These are phyloP conservation scores for Trypanosoma caninum DNA, from an alignment of 208 protist species.

Conservation along the genomic window DNA sequence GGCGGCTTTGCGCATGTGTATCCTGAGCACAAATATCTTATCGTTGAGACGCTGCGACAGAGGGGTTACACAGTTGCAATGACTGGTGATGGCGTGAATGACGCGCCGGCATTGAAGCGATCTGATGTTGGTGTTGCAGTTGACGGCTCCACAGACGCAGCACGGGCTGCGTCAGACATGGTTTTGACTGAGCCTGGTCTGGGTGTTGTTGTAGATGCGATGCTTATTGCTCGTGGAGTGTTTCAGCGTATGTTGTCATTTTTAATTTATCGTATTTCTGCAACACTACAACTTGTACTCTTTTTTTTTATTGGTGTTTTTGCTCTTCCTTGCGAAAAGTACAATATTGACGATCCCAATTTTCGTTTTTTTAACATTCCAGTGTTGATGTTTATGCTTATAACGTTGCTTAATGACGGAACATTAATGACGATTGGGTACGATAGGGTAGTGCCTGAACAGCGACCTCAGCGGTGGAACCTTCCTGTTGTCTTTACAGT, in stretches of 20 bases:
- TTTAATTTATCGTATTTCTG: constrained; percentile 76
- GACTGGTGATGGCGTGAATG: constrained; percentile 97
- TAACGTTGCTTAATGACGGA: constrained; percentile 78
- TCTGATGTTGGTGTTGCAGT: constrained; percentile 97
- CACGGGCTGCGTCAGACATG: constrained; percentile 94
- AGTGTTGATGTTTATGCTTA: constrained; percentile 91
- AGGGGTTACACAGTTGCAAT: constrained; percentile 91
- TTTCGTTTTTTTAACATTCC: constrained; percentile 86
- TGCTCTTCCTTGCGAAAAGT: constrained; percentile 61
- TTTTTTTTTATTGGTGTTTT: constrained; percentile 87
- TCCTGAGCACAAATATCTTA: constrained; percentile 95
- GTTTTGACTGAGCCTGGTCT: constrained; percentile 92
- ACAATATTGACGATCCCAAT: constrained; percentile 51
- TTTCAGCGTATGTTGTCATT: constrained; percentile 94
- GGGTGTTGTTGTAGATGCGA: constrained; percentile 91
- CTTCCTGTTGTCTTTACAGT: constrained; percentile 33
- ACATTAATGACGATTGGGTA: constrained; percentile 50
- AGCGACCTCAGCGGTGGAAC: constrained; percentile 48
- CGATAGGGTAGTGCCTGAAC: constrained; percentile 27
- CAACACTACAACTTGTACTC: constrained; percentile 76
- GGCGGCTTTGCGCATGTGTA: constrained; percentile 92
- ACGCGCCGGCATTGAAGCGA: constrained; percentile 94
- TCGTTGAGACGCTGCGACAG: constrained; percentile 91
- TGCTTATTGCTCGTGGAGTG: constrained; percentile 91
- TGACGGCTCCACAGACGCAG: constrained; percentile 90